Evolutionary conservation across 2,329 filamentous ascomycete genomes (phyloP).

Genomic region (Rhexocercosporidium sp.): DNA sequence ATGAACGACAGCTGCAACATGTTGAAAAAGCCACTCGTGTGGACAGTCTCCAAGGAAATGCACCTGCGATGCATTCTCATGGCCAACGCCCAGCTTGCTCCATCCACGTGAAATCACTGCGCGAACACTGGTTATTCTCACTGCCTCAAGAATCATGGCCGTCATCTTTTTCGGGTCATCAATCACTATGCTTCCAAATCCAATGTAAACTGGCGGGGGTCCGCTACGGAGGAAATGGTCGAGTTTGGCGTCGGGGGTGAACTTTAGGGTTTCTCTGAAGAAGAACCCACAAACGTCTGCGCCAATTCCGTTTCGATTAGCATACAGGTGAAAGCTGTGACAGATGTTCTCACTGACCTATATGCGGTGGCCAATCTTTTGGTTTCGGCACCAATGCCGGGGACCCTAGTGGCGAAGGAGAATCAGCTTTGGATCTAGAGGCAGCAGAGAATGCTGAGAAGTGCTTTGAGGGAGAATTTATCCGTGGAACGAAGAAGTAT

Average conservation of each 20-base stretch:
- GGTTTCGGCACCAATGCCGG: constrained; percentile 29
- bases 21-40: constrained; percentile 45
- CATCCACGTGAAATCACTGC: constrained; percentile 47
- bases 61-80: constrained; percentile 11
- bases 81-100: constrained; percentile 41
- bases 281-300: constrained; percentile 73
- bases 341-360: constrained; percentile 12
- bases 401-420: constrained; percentile 12
- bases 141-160: constrained; percentile 44
- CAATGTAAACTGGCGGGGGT: constrained; percentile 31
- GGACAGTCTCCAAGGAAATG: constrained; percentile 24
- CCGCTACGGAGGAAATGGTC: constrained; percentile 27
- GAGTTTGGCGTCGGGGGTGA: constrained; percentile 41
- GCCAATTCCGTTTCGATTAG: background rate
- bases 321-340: constrained; percentile 27
- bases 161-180: constrained; percentile 45
- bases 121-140: constrained; percentile 41
- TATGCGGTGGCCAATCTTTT: constrained; percentile 25
- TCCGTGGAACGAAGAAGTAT: too few species aligned
- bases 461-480: too few species aligned
- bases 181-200: constrained; percentile 37
- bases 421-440: too few species aligned
- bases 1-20: constrained; percentile 31
- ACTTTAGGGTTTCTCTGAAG: constrained; percentile 66
- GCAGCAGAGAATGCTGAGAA: too few species aligned